phyloP scores from a whole-genome alignment of 257 asterid genomes.

The Ocimum tenuiflorum region DNA sequence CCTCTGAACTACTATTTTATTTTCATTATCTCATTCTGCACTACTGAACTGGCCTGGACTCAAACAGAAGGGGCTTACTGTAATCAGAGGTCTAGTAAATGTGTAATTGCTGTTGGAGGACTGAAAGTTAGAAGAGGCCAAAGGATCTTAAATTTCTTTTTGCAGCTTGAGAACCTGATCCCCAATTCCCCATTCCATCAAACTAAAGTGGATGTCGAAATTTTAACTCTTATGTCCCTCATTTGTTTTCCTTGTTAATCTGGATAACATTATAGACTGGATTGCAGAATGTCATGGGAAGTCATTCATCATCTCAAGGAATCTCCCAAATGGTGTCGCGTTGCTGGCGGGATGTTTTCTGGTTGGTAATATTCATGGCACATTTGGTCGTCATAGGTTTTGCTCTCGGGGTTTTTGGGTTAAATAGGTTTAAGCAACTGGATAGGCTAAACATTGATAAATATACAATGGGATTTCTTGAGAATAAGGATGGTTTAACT shows the following conservation, averaged over 20 bases:
- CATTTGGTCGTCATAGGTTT: conserved; percentile 71
- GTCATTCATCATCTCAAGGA: conserved; percentile 42
- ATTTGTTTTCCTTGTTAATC: background rate
- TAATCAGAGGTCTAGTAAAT: no score
- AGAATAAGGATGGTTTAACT: conserved; percentile 72
- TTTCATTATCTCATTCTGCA: no score
- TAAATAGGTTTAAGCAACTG: conserved; percentile 69
- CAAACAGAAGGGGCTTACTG: no score
- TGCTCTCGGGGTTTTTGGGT: conserved; percentile 72
- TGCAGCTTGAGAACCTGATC: no score
- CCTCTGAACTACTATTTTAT: no score
- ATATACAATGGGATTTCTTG: conserved; percentile 67
- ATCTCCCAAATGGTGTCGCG: conserved; percentile 47
- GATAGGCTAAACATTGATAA: conserved; percentile 90
- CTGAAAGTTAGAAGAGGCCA: no score
- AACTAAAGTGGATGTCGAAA: background rate
- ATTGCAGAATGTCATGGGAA: conserved; percentile 60
- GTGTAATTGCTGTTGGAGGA: no score
- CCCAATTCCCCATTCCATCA: no score
- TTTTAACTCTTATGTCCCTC: background rate
- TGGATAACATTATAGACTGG: conserved; percentile 4
- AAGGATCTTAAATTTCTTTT: no score
- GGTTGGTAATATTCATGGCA: conserved; percentile 63
- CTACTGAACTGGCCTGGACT: no score
- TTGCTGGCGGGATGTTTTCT: conserved; percentile 83